phyloP scores from a whole-genome alignment of 148 eudicot species.

The Chenopodium berlandieri region DNA sequence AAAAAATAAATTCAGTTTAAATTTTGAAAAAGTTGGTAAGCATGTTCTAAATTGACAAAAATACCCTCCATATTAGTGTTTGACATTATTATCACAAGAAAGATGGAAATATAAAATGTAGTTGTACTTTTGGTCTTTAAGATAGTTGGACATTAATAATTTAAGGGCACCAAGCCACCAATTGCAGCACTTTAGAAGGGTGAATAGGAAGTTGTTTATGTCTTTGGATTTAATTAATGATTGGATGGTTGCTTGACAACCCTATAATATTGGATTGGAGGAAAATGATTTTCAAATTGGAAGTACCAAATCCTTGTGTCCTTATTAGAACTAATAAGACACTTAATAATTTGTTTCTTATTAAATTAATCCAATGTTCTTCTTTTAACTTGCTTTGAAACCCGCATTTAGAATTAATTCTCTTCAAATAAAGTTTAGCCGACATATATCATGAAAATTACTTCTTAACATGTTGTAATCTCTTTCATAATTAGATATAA shows the following conservation, averaged over 20 bases:
- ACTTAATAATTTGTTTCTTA: not conserved
- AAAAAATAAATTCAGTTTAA: not conserved
- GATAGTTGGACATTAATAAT: not conserved
- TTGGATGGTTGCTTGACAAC: not conserved
- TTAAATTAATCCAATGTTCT: too few species aligned
- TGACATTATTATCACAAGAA: not conserved
- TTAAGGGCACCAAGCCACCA: not conserved
- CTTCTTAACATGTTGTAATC: too few species aligned
- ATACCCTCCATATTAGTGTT: too few species aligned
- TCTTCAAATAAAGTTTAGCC: too few species aligned
- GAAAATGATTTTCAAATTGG: not conserved
- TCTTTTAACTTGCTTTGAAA: too few species aligned
- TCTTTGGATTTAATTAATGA: not conserved
- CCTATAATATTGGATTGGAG: conserved; percentile 1
- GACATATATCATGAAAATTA: too few species aligned
- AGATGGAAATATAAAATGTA: not conserved
- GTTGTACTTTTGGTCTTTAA: not conserved
- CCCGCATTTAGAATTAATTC: too few species aligned
- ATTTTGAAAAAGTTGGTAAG: not conserved
- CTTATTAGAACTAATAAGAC: not conserved
- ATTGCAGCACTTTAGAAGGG: not conserved
- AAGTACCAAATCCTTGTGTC: not conserved
- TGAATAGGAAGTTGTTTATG: not conserved
- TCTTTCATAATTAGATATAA: too few species aligned
- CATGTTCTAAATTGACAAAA: too few species aligned